Base-by-base conservation (phyloP, 1,284 basidiomycete species). In the Xerocomus minutiporus region DNA sequence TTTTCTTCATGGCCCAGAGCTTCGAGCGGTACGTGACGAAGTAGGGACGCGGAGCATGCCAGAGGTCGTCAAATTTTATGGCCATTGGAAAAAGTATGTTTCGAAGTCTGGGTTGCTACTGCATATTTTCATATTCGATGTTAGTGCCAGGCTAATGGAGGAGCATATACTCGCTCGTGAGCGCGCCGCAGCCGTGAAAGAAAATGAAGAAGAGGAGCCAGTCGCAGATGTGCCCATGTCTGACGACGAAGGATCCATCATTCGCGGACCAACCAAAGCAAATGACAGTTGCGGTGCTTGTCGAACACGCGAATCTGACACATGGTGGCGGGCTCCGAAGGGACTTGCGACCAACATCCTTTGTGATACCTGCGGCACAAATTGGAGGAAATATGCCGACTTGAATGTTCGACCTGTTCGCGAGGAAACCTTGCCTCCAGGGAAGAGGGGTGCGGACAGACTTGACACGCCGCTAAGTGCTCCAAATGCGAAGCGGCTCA, bases 301-400 rank as follows among this genome's bases (percentile, higher is more conserved):
- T 69, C 79, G 84, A 49, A 91, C 84, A 25, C 82, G 81, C 55
- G 86, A 86, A 58, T 88, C 84, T 8, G 79, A 76, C 45, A 73
- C 73, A 4, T 95, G 91, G 93, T 93, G 90, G 91, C 86, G 88
- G 70, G 86, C 91, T 48, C 88, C 90, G 5, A 88, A 90, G 67
- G 83, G 85, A 39, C 77, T 94, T 50, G 75, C 76, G 20, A 83
- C 80, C 1, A 77, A 76, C 51, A 77, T 92, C 43, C 80, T 94
- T 58, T 93, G 92, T 69, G 88, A 93, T 47, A 77, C 70, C 31
- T 95, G 92, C 64, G 91, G 92, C 47, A 76, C 78, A 35, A 84
- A 82, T 59, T 95, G 91, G 84, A 76, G 92, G 58, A 94, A 93
- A 70, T 95, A 95, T 65, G 92, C 91, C 0, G 91, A 94, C 61